phyloP scores from a whole-genome alignment of 768 basidiomycete genomes.

The Stropharia rugosoannulata region DNA sequence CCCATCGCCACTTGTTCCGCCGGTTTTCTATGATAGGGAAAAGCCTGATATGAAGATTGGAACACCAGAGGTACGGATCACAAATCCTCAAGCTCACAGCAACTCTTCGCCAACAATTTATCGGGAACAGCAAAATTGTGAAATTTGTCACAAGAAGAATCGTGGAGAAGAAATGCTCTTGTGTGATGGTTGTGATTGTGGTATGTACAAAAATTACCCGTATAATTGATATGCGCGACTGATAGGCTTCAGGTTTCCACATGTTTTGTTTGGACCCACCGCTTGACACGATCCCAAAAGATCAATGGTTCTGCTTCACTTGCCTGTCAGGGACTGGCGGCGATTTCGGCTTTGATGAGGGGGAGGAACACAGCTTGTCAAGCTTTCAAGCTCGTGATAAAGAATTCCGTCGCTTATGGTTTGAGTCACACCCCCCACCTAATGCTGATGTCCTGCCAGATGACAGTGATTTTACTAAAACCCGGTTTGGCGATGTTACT shows the following conservation, averaged over 20 bases:
- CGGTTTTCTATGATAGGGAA: conserved; percentile 47
- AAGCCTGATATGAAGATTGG: conserved; percentile 42
- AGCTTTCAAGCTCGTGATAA: conserved; percentile 90
- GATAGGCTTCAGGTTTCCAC: conserved; percentile 72
- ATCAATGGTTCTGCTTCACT: conserved; percentile 94
- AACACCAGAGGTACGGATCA: conserved; percentile 50
- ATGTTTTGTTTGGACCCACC: conserved; percentile 97
- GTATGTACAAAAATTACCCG: conserved; percentile 22
- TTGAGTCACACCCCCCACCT: conserved; percentile 69
- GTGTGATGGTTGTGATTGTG: conserved; percentile 46
- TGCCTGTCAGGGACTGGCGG: conserved; percentile 91
- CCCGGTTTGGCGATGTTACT: conserved; percentile 52
- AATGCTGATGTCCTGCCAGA: conserved; percentile 30
- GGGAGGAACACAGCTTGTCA: conserved; percentile 90
- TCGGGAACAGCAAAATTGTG: conserved; percentile 73
- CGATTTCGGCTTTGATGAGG: conserved; percentile 98
- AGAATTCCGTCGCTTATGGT: conserved; percentile 90
- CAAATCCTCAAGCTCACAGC: conserved; percentile 26
- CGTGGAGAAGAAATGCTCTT: conserved; percentile 90
- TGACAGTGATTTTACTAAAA: conserved; percentile 48
- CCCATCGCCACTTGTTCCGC: conserved; percentile 38
- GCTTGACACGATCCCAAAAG: conserved; percentile 79
- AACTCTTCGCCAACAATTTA: conserved; percentile 23
- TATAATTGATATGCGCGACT: conserved; percentile 5
- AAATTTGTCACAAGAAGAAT: conserved; percentile 89